Conservation (phyloP, 192 early-diverging fungal genomes). For the Coemansia sp. region DNA sequence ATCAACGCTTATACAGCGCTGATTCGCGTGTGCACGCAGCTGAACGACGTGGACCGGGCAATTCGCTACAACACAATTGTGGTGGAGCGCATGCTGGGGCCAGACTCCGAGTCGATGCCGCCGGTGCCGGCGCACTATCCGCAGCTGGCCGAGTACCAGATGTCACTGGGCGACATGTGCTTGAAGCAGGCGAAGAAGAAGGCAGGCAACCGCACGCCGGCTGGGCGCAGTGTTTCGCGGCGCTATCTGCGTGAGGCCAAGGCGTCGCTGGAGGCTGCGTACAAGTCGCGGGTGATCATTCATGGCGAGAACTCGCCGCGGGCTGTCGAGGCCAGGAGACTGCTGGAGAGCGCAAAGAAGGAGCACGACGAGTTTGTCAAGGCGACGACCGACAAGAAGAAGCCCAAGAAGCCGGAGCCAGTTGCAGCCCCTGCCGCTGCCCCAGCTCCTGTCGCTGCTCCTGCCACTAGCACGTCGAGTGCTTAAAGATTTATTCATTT, state of each 20-base stretch:
- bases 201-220: constrained; percentile 46
- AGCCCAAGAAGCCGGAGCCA: constrained; percentile 34
- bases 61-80: constrained; percentile 47
- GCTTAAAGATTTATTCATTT: background rate
- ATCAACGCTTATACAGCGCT: constrained; percentile 51
- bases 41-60: constrained; percentile 44
- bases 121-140: constrained; percentile 60
- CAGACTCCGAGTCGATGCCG: constrained; percentile 14
- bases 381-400: constrained; percentile 42
- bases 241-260: constrained; percentile 52
- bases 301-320: constrained; percentile 44
- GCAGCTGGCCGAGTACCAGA: constrained; percentile 60
- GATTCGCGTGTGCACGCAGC: constrained; percentile 39
- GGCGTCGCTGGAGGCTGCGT: constrained; percentile 27
- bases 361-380: constrained; percentile 47
- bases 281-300: constrained; percentile 28
- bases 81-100: constrained; percentile 51
- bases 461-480: constrained; percentile 13
- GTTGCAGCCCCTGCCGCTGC: constrained; percentile 12
- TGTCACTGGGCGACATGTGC: constrained; percentile 59
- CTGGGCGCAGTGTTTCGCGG: constrained; percentile 44
- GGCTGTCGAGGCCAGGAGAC: constrained; percentile 27
- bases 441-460: constrained; percentile 14
- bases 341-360: constrained; percentile 46
- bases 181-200: constrained; percentile 56